Percentiles rank a stretch among this genome's conserved stretches.
phyloP scores from a whole-genome alignment of 148 eudicot genomes.

The Talinum fruticosum region DNA sequence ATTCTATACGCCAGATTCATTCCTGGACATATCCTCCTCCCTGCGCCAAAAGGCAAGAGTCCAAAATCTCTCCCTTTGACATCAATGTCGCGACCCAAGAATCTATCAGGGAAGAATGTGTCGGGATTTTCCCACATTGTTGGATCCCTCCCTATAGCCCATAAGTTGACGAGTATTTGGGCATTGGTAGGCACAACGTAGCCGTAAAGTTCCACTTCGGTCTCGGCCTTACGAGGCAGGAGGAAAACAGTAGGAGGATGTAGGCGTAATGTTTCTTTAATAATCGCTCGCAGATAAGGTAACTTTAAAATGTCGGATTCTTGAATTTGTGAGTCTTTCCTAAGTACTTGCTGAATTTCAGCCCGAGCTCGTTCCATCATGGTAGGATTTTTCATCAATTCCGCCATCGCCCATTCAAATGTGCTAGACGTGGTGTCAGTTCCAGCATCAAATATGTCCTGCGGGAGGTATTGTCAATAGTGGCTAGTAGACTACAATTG shows the following conservation, averaged over 20 bases:
- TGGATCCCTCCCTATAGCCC: slow-evolving; percentile 65
- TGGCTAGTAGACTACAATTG: too few species aligned
- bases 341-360: slow-evolving; percentile 22
- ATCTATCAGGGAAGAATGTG: slow-evolving; percentile 55
- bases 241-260: slow-evolving; percentile 63
- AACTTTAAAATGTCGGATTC: slow-evolving; percentile 32
- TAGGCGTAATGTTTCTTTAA: slow-evolving; percentile 54
- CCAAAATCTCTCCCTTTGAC: slow-evolving; percentile 52
- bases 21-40: slow-evolving; percentile 60
- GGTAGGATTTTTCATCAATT: slow-evolving; percentile 2
- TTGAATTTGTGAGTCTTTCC: slow-evolving; percentile 24
- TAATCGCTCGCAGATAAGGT: slow-evolving; percentile 56
- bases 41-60: slow-evolving; percentile 43
- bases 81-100: slow-evolving; percentile 36
- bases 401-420: slow-evolving; percentile 22
- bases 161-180: slow-evolving; percentile 54
- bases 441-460: slow-evolving; percentile 28
- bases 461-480: neutral
- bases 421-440: slow-evolving; percentile 27
- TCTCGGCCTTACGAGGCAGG: slow-evolving; percentile 56
- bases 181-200: slow-evolving; percentile 50
- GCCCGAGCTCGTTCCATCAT: slow-evolving; percentile 16
- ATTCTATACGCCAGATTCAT: slow-evolving; percentile 43
- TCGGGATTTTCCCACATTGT: slow-evolving; percentile 41
- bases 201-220: slow-evolving; percentile 36